Percentiles rank a stretch among this genome's conserved stretches.
Evolutionary conservation across 2,329 filamentous ascomycete genomes (phyloP).

Genomic region (Scopulariopsis brevicaulis): DNA sequence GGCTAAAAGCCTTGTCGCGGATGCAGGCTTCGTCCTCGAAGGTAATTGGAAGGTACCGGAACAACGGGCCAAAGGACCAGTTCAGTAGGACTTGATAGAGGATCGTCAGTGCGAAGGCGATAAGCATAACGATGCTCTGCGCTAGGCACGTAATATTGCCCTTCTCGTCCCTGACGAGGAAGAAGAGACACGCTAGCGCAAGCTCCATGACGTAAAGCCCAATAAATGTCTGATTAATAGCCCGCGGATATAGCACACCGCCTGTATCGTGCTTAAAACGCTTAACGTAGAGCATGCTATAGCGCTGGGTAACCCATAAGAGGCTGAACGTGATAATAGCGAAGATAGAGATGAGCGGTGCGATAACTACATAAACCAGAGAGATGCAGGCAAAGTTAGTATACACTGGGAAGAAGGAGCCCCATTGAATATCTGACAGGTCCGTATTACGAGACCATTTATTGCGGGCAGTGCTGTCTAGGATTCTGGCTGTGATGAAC

Average conservation of each 20-base stretch:
- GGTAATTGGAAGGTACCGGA: slow-evolving; percentile 85
- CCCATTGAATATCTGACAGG: slow-evolving; percentile 74
- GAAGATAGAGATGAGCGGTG: slow-evolving; percentile 85
- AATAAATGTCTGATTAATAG: slow-evolving; percentile 91
- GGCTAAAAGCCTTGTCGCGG: slow-evolving; percentile 81
- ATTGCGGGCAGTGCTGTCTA: slow-evolving; percentile 70
- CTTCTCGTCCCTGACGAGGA: slow-evolving; percentile 53
- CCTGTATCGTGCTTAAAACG: slow-evolving; percentile 86
- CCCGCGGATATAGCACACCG: slow-evolving; percentile 79
- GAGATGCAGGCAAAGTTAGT: slow-evolving; percentile 94
- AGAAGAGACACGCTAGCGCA: slow-evolving; percentile 80
- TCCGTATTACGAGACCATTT: slow-evolving; percentile 82
- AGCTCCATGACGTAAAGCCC: slow-evolving; percentile 93
- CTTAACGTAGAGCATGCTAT: slow-evolving; percentile 91
- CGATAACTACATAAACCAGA: slow-evolving; percentile 77
- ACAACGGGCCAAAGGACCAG: slow-evolving; percentile 69
- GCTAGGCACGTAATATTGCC: slow-evolving; percentile 49
- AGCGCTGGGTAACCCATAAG: slow-evolving; percentile 89
- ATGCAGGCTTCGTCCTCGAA: slow-evolving; percentile 89
- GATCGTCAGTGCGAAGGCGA: slow-evolving; percentile 57
- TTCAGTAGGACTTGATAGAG: slow-evolving; percentile 77
- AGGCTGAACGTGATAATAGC: slow-evolving; percentile 85
- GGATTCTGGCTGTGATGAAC: slow-evolving; percentile 67
- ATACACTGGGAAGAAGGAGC: slow-evolving; percentile 88
- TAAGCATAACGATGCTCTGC: slow-evolving; percentile 78